Conservation (phyloP, 148 eudicot species). For the Fallopia convolvulus region DNA sequence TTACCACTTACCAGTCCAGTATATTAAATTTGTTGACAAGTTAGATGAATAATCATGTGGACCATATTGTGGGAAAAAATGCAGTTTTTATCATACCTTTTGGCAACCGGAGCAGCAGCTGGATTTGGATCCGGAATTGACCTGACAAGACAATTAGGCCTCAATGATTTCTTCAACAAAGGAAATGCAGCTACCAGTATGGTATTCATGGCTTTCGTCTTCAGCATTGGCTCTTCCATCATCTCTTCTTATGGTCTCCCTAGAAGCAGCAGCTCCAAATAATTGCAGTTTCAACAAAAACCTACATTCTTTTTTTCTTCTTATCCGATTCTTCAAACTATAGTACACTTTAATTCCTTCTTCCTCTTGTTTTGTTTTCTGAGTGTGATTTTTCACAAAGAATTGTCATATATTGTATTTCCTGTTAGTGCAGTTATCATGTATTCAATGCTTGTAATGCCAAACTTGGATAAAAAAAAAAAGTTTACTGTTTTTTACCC, state of each 20-base stretch:
- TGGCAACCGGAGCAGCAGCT: constrained; percentile 13
- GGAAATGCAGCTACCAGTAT: constrained; percentile 14
- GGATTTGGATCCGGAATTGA: constrained; percentile 14
- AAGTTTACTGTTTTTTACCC: neutral
- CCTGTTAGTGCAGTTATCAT: neutral
- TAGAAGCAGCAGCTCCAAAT: neutral
- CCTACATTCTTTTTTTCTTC: neutral
- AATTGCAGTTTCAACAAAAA: neutral
- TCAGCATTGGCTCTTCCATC: constrained; percentile 10
- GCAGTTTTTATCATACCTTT: constrained; percentile 9
- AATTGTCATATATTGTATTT: neutral
- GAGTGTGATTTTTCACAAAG: neutral
- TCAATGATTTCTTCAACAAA: constrained; percentile 7
- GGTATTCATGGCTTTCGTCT: constrained; percentile 16
- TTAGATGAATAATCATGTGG: no score
- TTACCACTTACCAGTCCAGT: no score
- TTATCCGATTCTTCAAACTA: neutral
- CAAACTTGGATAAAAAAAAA: neutral
- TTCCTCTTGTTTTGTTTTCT: neutral
- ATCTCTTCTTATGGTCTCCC: constrained; percentile 18
- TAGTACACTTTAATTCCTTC: neutral
- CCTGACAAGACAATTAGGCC: neutral
- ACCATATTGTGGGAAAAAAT: neutral
- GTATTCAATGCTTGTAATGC: neutral
- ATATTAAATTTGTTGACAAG: no score